Evolutionary conservation across 169 alveolate genomes (phyloP).

Genomic region (Plasmodium blacklocki): DNA sequence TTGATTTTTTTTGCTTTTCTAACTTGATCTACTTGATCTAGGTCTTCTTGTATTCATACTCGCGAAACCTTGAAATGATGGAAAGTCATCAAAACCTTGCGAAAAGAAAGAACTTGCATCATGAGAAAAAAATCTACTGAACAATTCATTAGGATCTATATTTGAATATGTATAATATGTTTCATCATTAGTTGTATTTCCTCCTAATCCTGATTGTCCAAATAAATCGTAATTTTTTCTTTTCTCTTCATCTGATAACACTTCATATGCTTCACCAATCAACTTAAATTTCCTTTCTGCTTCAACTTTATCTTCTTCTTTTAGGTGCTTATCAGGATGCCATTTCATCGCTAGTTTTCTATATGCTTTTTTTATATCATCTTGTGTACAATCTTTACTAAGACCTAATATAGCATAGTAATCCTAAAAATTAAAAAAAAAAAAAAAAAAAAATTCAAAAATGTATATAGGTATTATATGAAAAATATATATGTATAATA

Average conservation of each 20-base stretch:
- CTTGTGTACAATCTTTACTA: slow-evolving; percentile 79
- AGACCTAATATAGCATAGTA: slow-evolving; percentile 83
- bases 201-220: slow-evolving; percentile 95
- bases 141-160: slow-evolving; percentile 86
- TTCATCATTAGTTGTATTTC: slow-evolving; percentile 77
- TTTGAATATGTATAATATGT: slow-evolving; percentile 26
- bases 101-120: slow-evolving; percentile 81
- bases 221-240: slow-evolving; percentile 93
- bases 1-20: background rate
- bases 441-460: background rate
- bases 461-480: background rate
- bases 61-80: slow-evolving; percentile 77
- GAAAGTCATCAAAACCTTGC: slow-evolving; percentile 23
- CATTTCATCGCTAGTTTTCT: slow-evolving; percentile 91
- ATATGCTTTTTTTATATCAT: slow-evolving; percentile 93
- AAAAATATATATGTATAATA: background rate
- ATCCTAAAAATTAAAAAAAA: slow-evolving; percentile 67
- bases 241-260: slow-evolving; percentile 94
- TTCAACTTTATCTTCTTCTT: slow-evolving; percentile 7
- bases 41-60: slow-evolving; percentile 77
- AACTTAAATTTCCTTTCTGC: slow-evolving; percentile 92
- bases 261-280: slow-evolving; percentile 94
- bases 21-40: slow-evolving; percentile 61
- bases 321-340: slow-evolving; percentile 88
- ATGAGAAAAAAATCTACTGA: slow-evolving; percentile 84